Conservation (phyloP, 495 filamentous ascomycete species). For the Glarea lozoyensis region DNA sequence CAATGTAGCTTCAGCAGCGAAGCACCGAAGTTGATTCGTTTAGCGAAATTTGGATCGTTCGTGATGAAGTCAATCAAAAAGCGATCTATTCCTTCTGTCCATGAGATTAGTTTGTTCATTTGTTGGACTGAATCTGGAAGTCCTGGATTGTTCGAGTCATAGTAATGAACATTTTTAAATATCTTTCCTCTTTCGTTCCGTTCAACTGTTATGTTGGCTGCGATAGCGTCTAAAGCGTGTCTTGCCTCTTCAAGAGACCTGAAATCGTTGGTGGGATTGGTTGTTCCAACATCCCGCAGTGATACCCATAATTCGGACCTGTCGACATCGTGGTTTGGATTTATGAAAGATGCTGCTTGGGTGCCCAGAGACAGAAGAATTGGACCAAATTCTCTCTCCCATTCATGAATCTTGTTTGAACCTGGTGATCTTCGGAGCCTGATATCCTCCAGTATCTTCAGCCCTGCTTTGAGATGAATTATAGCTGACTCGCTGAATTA, state of each 20-base stretch:
- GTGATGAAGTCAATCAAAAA: not conserved
- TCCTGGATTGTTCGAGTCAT: not conserved
- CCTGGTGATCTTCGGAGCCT: not conserved
- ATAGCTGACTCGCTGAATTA: conserved; percentile 4
- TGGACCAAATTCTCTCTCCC: conserved; percentile 14
- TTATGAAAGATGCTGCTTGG: conserved; percentile 10
- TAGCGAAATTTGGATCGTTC: not conserved
- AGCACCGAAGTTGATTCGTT: not conserved
- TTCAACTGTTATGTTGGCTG: conserved; percentile 6
- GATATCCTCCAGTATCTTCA: conserved; percentile 14
- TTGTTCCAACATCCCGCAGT: not conserved
- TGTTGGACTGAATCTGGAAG: not conserved
- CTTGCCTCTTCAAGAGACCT: conserved; percentile 8
- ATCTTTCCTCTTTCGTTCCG: not conserved
- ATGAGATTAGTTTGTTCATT: not conserved
- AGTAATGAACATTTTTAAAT: not conserved
- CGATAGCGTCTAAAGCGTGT: conserved; percentile 7
- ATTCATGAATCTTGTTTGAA: conserved; percentile 1
- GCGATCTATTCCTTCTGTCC: conserved; percentile 7
- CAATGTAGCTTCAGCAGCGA: conserved; percentile 6
- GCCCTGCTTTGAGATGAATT: conserved; percentile 11
- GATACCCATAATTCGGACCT: conserved; percentile 1
- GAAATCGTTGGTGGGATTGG: conserved; percentile 1
- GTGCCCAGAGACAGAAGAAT: conserved; percentile 7
- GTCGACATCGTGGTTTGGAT: conserved; percentile 4